Evolutionary conservation across 176 grass and related monocot genomes (phyloP).

Genomic region (Aegilops sharonensis): DNA sequence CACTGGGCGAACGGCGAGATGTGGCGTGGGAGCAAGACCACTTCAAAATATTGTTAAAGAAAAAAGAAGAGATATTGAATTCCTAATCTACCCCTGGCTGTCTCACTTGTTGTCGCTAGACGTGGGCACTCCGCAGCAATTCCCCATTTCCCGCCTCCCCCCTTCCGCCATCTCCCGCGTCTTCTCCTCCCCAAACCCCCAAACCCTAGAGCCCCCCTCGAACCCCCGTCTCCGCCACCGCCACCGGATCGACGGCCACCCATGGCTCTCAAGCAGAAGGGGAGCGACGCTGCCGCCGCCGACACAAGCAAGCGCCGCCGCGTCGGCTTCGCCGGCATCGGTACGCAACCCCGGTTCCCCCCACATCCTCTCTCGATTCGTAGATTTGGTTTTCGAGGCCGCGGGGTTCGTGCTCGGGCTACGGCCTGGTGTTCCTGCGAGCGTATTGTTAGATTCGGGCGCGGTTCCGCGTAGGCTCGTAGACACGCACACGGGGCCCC

Average conservation of each 20-base stretch:
- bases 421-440: background rate
- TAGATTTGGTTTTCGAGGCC: background rate
- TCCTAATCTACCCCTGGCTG: background rate
- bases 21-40: no score
- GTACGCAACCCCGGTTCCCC: constrained; percentile 15
- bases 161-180: constrained; percentile 5
- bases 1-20: no score
- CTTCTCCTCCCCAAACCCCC: constrained; percentile 1
- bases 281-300: constrained; percentile 13
- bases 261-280: constrained; percentile 96
- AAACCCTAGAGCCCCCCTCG: constrained; percentile 46
- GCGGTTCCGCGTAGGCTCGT: background rate
- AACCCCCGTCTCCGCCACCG: background rate
- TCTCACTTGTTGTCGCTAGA: background rate
- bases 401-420: background rate
- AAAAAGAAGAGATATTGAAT: background rate
- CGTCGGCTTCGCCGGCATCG: constrained; percentile 70
- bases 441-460: background rate
- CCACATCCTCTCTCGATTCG: background rate
- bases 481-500: background rate
- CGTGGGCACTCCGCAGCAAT: background rate
- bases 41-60: no score
- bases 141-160: constrained; percentile 49
- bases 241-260: background rate
- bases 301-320: constrained; percentile 82